Percentiles rank a stretch among this genome's conserved stretches.
phyloP scores from a whole-genome alignment of 495 filamentous ascomycete species.

The Patellaria atrata region DNA sequence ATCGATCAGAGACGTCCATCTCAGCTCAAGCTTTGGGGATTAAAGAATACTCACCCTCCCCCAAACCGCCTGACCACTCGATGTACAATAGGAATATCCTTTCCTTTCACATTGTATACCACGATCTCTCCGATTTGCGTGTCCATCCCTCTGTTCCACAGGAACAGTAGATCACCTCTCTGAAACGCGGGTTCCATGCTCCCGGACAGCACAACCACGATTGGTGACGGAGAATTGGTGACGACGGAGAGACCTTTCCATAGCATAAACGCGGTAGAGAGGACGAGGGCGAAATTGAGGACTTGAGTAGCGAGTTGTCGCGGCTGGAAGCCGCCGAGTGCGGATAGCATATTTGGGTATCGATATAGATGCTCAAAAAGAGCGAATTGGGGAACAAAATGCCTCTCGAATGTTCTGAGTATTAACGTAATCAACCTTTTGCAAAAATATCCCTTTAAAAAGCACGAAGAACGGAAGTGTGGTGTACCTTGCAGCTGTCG shows the following conservation, averaged over 20 bases:
- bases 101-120: constrained; percentile 84
- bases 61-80: constrained; percentile 48
- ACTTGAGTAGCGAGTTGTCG: constrained; percentile 78
- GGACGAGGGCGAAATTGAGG: constrained; percentile 88
- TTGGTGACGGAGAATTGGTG: constrained; percentile 77
- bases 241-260: constrained; percentile 90
- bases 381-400: not conserved
- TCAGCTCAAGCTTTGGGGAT: not conserved
- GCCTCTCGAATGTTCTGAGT: not conserved
- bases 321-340: constrained; percentile 46
- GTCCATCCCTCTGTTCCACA: constrained; percentile 82
- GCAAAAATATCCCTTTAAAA: too few relatives aligned
- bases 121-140: constrained; percentile 77
- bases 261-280: constrained; percentile 93
- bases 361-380: not conserved
- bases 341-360: constrained; percentile 48
- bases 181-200: constrained; percentile 98
- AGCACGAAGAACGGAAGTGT: too few relatives aligned
- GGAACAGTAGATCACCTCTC: constrained; percentile 77
- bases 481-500: too few relatives aligned
- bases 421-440: too few relatives aligned
- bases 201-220: constrained; percentile 88
- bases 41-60: constrained; percentile 27
- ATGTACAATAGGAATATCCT: constrained; percentile 93
- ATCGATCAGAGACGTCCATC: constrained; percentile 12